phyloP scores from a whole-genome alignment of 1,284 basidiomycete genomes.

The Marasmius fiardii region DNA sequence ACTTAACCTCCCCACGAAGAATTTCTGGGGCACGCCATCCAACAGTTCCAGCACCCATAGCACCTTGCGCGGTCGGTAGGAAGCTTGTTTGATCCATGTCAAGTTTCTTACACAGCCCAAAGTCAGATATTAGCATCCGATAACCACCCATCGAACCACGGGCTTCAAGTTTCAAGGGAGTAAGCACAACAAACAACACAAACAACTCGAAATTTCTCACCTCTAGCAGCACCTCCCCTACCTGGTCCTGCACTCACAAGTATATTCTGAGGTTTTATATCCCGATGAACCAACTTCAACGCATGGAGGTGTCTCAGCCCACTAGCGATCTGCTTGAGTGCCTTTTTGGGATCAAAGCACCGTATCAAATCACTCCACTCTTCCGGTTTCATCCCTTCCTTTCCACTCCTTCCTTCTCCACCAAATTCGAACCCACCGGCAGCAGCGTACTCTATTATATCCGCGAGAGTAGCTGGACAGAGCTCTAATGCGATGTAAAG shows the following conservation, averaged over 20 bases:
- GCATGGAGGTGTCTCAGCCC: conserved; percentile 91
- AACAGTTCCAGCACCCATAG: conserved; percentile 86
- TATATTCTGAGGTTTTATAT: conserved; percentile 99
- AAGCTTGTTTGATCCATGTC: conserved; percentile 94
- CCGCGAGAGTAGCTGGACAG: conserved; percentile 92
- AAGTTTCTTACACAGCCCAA: conserved; percentile 90
- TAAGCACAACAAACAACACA: neutral
- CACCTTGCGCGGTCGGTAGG: conserved; percentile 74
- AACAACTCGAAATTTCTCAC: neutral
- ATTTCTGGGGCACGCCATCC: conserved; percentile 97
- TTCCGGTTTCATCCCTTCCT: conserved; percentile 9
- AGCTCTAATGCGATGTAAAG: conserved; percentile 97
- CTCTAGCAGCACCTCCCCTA: conserved; percentile 32
- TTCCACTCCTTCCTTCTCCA: conserved; percentile 1
- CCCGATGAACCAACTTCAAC: conserved; percentile 95
- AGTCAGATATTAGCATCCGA: conserved; percentile 93
- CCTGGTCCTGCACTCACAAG: conserved; percentile 74
- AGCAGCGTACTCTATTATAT: conserved; percentile 68
- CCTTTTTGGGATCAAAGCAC: conserved; percentile 75
- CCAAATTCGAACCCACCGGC: neutral
- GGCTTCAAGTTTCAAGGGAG: no score
- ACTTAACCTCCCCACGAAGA: conserved; percentile 84
- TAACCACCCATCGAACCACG: conserved; percentile 36
- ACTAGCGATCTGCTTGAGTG: conserved; percentile 83
- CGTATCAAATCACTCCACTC: conserved; percentile 6